Base-by-base conservation (phyloP, 2,329 filamentous ascomycete species). In the Trichothecium sympodiale region DNA sequence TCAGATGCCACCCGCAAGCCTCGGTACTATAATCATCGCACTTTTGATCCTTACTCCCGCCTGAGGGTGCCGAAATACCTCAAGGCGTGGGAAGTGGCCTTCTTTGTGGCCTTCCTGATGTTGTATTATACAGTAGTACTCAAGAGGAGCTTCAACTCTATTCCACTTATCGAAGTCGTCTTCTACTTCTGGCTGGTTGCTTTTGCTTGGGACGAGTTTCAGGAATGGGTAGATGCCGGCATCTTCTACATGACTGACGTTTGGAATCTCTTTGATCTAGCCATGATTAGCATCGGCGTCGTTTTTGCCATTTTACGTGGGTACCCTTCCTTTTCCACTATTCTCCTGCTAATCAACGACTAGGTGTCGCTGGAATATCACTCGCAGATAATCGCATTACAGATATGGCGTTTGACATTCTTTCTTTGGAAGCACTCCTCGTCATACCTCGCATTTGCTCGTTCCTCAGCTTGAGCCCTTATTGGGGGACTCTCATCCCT, bases 361-460 rank as follows among this genome's bases (percentile, higher is more conserved):
- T 9, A 60, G 57, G 57, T 33, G 47, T 57, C 23, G 46, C 55
- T 30, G 48, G 47, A 3, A 43, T 50, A 12, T 65, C 67, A 15
- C 72, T 71, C 35, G 55, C 72, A 16, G 75, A 79, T 43, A 56
- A 64, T 9, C 57, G 65, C n/a, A 71, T 85, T 13, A 81, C 81
- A 31, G 80, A 91, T 41, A 66, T 80, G 3, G 79, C 86, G 1
- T 95, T 94, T 53, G 85, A 95, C 50, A 79, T 94, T 15, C 64
- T 95, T 16, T 81, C 86, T 0, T 65, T 95, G 12, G 85, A 94
- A 56, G 88, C 86, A 1, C 68, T 95, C 8, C 89, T 95, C 54
- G 79, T 95, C 57, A 82, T 94, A 15, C 88, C 88, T 13, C 80
- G 84, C 41, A 82, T 94, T 45, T 94, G 81, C 60, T 93, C 87